phyloP scores from a whole-genome alignment of 371 early-diverging fungal genomes.

The Dichotomocladium elegans region DNA sequence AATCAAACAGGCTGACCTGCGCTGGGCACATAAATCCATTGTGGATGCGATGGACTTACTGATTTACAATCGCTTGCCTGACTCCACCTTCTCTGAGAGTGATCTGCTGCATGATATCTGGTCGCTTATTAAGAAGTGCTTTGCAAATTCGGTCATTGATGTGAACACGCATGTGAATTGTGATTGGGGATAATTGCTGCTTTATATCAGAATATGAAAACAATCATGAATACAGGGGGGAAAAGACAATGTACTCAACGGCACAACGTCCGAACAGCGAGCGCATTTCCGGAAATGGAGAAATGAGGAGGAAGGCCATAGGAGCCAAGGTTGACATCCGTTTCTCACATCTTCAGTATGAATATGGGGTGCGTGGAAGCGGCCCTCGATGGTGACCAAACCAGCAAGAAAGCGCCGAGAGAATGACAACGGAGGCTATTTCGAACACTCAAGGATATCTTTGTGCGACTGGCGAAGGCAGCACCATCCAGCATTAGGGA shows the following conservation, averaged over 20 bases:
- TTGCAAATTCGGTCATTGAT: not conserved
- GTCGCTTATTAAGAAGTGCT: conserved; percentile 4
- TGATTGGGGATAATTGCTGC: not conserved
- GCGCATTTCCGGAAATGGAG: not conserved
- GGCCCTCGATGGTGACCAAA: not conserved
- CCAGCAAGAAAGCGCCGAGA: not conserved
- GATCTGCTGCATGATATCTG: not conserved
- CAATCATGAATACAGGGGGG: conserved; percentile 1
- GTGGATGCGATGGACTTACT: not conserved
- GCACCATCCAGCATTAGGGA: not conserved
- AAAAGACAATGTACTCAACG: not conserved
- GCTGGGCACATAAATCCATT: conserved; percentile 5
- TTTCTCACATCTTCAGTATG: not conserved
- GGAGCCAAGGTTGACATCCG: conserved; percentile 2
- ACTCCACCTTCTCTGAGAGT: not conserved
- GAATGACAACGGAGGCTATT: not conserved
- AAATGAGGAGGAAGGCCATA: not conserved
- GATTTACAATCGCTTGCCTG: not conserved
- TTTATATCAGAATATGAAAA: not conserved
- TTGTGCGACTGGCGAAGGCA: not conserved
- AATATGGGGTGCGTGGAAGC: conserved; percentile 4
- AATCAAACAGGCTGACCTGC: not conserved
- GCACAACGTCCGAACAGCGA: not conserved
- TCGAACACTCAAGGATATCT: not conserved
- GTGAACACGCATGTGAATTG: not conserved